phyloP scores from a whole-genome alignment of 2,329 filamentous ascomycete genomes.

The Neocatenulostroma microsporum region DNA sequence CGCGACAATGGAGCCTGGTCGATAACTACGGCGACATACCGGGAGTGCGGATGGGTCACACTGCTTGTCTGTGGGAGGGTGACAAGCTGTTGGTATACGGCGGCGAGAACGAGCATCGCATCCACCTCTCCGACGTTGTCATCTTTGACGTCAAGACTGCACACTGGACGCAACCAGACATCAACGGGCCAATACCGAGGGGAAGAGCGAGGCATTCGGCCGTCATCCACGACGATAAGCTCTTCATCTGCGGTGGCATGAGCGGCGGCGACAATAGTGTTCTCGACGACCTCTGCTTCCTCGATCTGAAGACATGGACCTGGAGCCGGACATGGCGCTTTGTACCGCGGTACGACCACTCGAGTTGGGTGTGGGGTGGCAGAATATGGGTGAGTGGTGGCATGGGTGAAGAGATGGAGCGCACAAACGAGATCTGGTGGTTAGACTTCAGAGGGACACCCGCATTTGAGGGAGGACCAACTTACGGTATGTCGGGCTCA shows the following conservation, averaged over 20 bases:
- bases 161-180: constrained; percentile 87
- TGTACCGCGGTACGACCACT: constrained; percentile 89
- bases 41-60: constrained; percentile 97
- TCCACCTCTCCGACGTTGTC: constrained; percentile 90
- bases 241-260: constrained; percentile 94
- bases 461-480: constrained; percentile 51
- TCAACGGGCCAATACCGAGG: constrained; percentile 75
- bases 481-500: constrained; percentile 23
- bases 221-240: constrained; percentile 89
- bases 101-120: constrained; percentile 94
- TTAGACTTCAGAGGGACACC: constrained; percentile 86
- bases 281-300: constrained; percentile 90
- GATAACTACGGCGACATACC: constrained; percentile 99
- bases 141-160: constrained; percentile 92
- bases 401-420: constrained; percentile 92
- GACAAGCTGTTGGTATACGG: constrained; percentile 96
- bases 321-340: constrained; percentile 97
- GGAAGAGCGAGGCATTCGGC: constrained; percentile 89
- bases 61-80: constrained; percentile 85
- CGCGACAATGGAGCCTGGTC: constrained; percentile 87
- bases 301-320: constrained; percentile 94
- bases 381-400: constrained; percentile 96
- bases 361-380: constrained; percentile 86
- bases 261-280: constrained; percentile 88
- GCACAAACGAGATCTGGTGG: constrained; percentile 95